Conservation (phyloP, 2,329 filamentous ascomycete species). For the Chaetomium globosum region DNA sequence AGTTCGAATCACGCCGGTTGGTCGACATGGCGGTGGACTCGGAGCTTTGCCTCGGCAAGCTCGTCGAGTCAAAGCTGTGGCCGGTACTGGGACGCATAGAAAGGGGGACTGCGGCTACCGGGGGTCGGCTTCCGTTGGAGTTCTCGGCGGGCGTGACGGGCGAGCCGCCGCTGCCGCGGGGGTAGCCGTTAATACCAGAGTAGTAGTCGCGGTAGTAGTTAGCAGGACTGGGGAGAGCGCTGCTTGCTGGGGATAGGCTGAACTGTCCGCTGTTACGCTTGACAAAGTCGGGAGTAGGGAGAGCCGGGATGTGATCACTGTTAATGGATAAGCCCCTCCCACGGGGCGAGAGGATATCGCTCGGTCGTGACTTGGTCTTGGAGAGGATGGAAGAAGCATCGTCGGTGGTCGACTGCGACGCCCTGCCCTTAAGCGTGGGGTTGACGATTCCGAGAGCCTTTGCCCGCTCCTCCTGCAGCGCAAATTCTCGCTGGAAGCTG, state of each 20-base stretch:
- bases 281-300: constrained; percentile 68
- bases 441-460: constrained; percentile 77
- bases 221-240: constrained; percentile 52
- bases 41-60: constrained; percentile 54
- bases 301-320: constrained; percentile 63
- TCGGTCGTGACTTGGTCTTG: constrained; percentile 53
- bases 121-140: constrained; percentile 51
- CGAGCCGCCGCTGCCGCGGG: constrained; percentile 60
- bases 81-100: constrained; percentile 61
- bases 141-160: constrained; percentile 61
- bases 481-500: constrained; percentile 78
- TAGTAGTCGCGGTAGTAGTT: constrained; percentile 61
- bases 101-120: constrained; percentile 44
- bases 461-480: constrained; percentile 72
- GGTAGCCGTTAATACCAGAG: constrained; percentile 49
- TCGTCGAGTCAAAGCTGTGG: constrained; percentile 60
- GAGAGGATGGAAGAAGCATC: constrained; percentile 52
- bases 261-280: constrained; percentile 69
- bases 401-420: constrained; percentile 60
- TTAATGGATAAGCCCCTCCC: constrained; percentile 63
- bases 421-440: constrained; percentile 62
- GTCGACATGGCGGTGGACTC: constrained; percentile 49
- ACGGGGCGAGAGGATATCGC: constrained; percentile 53
- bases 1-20: constrained; percentile 57
- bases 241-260: constrained; percentile 58